A percentile compares a stretch with the other conserved stretches of the same genome.
These are phyloP conservation scores for Pichia deserticola DNA, from an alignment of 805 yeast genomes.

Conservation along the genomic window DNA sequence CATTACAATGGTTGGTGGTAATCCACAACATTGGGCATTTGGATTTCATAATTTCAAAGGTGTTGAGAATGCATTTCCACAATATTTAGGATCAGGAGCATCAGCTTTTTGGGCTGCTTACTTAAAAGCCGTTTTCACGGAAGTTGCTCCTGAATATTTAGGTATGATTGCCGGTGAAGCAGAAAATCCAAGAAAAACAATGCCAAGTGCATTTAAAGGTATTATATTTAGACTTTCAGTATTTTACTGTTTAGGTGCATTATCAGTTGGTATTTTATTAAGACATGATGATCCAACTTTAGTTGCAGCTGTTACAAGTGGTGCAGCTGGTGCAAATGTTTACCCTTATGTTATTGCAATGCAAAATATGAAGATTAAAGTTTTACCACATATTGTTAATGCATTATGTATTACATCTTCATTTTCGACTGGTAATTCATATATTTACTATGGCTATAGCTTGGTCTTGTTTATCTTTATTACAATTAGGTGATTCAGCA, in stretches of 20 bases:
- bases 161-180: slow-evolving; percentile 88
- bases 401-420: slow-evolving; percentile 69
- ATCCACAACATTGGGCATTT: slow-evolving; percentile 49
- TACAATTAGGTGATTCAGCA: slow-evolving; percentile 31
- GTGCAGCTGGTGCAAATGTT: slow-evolving; percentile 70
- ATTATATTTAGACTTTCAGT: slow-evolving; percentile 62
- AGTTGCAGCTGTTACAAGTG: slow-evolving; percentile 46
- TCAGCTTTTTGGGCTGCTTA: slow-evolving; percentile 67
- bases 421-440: slow-evolving; percentile 79
- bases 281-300: slow-evolving; percentile 61
- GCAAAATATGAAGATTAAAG: slow-evolving; percentile 57
- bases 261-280: slow-evolving; percentile 72
- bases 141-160: slow-evolving; percentile 79
- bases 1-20: slow-evolving; percentile 82
- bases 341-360: slow-evolving; percentile 83
- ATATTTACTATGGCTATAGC: slow-evolving; percentile 44
- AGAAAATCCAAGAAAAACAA: slow-evolving; percentile 40
- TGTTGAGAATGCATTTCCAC: slow-evolving; percentile 39
- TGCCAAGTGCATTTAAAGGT: slow-evolving; percentile 75
- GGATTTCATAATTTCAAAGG: slow-evolving; percentile 25
- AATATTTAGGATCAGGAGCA: slow-evolving; percentile 45
- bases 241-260: slow-evolving; percentile 65
- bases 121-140: slow-evolving; percentile 64
- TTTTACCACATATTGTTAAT: slow-evolving; percentile 71
- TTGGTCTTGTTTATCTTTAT: slow-evolving; percentile 22